Evolutionary conservation across 257 asterid species (phyloP), one percentile per base, ranked within the genome.

Genomic region (Solanum bulbocastanum): DNA sequence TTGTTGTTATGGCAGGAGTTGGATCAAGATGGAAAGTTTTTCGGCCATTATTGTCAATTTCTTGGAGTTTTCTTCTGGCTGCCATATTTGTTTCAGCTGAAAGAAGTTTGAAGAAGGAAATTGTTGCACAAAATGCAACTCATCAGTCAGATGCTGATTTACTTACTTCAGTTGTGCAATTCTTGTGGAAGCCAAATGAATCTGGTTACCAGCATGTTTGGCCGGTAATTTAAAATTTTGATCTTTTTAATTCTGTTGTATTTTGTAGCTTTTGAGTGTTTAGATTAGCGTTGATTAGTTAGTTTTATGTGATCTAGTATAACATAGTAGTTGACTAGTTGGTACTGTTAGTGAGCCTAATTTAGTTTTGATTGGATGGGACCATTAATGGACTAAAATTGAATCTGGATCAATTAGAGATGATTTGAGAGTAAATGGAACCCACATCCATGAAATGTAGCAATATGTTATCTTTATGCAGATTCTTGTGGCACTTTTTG

Each of bases 161-260:
- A 22, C 82, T 91, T 23, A 52, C 92, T 10, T 33, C 89, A 85
- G 49, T 94, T 30, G 69, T 90, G 84, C 92, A 95, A 84, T 96
- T 92, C 92, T 23, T 95, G 23, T 95, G 99, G 99, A 95, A 91
- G 90, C 89, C 92, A 8, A 65, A 91, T 84, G 40, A 89, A 91
- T 90, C 98, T n/a, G 99, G 96, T 69, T 96, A 94, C 94, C 93
- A 94, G 4, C 99, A 94, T 89, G 94, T 94, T 90, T 96, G 99
- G 99, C 99, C 99, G 95, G 99, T 96, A 92, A 94, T 96, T 94
- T 39, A 1, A 62, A 23, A n/a, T 0, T 62, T 62, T 62, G 32
- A n/a, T 23, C 71, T 62, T 62, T 62, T 42, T 42, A 1, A 1
- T 46, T 81, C 14, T 46, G 27, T 27, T 46, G 85, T 82, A 30